Evolutionary conservation across 305 asterid species (phyloP), one percentile per base, ranked within the genome.

Genomic region (Andrographis paniculata): DNA sequence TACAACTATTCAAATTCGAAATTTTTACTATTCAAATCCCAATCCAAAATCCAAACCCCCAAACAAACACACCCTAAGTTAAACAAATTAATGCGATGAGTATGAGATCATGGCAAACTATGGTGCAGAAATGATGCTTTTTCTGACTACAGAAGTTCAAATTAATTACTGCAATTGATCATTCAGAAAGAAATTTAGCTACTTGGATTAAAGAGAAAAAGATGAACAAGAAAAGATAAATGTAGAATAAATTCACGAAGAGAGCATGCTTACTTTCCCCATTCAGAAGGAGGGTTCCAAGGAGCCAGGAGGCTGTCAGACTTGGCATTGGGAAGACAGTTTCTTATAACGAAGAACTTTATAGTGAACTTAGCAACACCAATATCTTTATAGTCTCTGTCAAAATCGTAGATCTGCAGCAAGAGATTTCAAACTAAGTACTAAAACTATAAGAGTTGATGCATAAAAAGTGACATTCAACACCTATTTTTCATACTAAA

Each of bases 281-380:
- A 92, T 64, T 92, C 99, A 56, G 86, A 22, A 69, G 99, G 99
- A 76, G 99, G 94, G 62, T 76, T 87, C 99, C 99, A 92, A 36
- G 99, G 91, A 63, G 76, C 87, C 47, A 92, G 77, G 72, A 92
- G 99, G 95, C 79, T 84, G 71, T 92, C 95, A 44, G 94, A 92
- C 82, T 92, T 92, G 63, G 95, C 95, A 71, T 77, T 79, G 15
- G 79, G 94, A 68, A 87, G 76, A 63, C 95, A 87, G 64, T 92
- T 92, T 71, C 99, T 79, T 68, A 92, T 79, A 58, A 92, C 96
- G 52, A 84, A 76, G 75, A 72, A 81, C 74, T 81, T 87, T 27
- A 87, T 87, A 37, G 99, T 87, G 81, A 92, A 92, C 78, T 79
- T 80, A 56, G 91, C 97, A 60, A 92, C 80, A 56, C 95, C 99